Percentiles rank a stretch among this genome's conserved stretches.
Evolutionary conservation across 495 filamentous ascomycete species (phyloP).

Genomic region (Hypomontagnella monticulosa): DNA sequence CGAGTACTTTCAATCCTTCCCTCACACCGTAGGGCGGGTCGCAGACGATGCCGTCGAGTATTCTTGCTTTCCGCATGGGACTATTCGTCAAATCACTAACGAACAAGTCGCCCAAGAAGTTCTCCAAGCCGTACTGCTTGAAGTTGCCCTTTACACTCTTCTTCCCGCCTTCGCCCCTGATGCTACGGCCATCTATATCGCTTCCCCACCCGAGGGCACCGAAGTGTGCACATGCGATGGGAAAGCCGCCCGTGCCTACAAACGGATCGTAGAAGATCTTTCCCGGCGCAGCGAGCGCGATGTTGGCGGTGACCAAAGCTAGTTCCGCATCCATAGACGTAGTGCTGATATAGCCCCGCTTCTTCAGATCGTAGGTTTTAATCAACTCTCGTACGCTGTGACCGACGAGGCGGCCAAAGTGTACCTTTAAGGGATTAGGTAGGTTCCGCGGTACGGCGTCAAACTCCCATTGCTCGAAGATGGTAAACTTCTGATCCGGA

Average conservation of each 20-base stretch:
- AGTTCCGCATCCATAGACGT: slow-evolving; percentile 98
- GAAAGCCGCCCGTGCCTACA: slow-evolving; percentile 91
- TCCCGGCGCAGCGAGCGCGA: slow-evolving; percentile 81
- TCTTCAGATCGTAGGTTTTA: slow-evolving; percentile 86
- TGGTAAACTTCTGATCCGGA: slow-evolving; percentile 75
- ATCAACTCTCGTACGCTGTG: slow-evolving; percentile 71
- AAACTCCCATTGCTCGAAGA: slow-evolving; percentile 81
- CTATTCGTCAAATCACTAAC: slow-evolving; percentile 90
- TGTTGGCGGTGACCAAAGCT: slow-evolving; percentile 89
- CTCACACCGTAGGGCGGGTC: slow-evolving; percentile 98
- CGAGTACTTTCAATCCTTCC: slow-evolving; percentile 89
- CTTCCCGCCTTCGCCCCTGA: slow-evolving; percentile 70
- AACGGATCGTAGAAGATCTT: slow-evolving; percentile 94
- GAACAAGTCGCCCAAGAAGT: slow-evolving; percentile 76
- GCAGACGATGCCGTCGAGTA: slow-evolving; percentile 92
- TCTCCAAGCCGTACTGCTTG: slow-evolving; percentile 77
- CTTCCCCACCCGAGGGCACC: slow-evolving; percentile 82
- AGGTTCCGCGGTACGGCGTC: slow-evolving; percentile 54
- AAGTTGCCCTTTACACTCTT: slow-evolving; percentile 77
- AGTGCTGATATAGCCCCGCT: slow-evolving; percentile 89
- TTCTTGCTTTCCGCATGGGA: slow-evolving; percentile 69
- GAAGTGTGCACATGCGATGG: slow-evolving; percentile 87
- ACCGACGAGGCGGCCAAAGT: slow-evolving; percentile 75
- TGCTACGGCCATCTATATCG: slow-evolving; percentile 91
- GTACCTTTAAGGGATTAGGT: slow-evolving; percentile 67